Base-by-base conservation (phyloP, 2,329 filamentous ascomycete species). In the Xylaria sp. region DNA sequence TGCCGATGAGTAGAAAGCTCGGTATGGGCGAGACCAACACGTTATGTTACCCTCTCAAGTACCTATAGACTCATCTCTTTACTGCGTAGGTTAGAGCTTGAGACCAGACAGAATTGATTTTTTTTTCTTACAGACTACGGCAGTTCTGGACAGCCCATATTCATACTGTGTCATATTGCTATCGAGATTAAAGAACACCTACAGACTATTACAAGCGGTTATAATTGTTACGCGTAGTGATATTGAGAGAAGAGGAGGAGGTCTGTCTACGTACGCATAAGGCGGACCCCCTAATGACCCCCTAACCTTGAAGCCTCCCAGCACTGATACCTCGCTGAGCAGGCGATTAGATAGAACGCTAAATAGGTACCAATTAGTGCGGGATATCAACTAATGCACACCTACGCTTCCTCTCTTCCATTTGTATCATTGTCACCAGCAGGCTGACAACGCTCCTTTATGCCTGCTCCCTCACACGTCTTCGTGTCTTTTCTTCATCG, bases 301-400 rank as follows among this genome's bases (percentile, higher is more conserved):
- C 22, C 36, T 42, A 44, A 29, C 22, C 17, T 53, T 36, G 11
- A 20, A 56, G 6, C 15, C 42, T n/a, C 22, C 15, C 9, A n/a
- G 27, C 60, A 36, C 44, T 25, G 44, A 53, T 50, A 39, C 5
- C 7, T 31, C 6, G 44, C 44, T 49, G 25, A 25, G 58, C 47
- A 63, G 59, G 49, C 59, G 44, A 62, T 47, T 25, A n/a, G 45
- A 51, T 13, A 22, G 36, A 45, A 49, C 57, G 44, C 63, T 61
- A 56, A 61, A 20, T 51, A 51, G 49, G 29, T 53, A 17, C 33
- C 22, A 1, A 44, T n/a, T 25, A 63, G 50, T 15, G 51, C 31
- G 60, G 42, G 50, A 55, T 29, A 47, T 27, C 38, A n/a, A 31
- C 27, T n/a, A 5, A 31, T 36, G n/a, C 36, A 45, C 44, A 29